phyloP scores from a whole-genome alignment of 257 asterid genomes.

The Solanum paucissectum region DNA sequence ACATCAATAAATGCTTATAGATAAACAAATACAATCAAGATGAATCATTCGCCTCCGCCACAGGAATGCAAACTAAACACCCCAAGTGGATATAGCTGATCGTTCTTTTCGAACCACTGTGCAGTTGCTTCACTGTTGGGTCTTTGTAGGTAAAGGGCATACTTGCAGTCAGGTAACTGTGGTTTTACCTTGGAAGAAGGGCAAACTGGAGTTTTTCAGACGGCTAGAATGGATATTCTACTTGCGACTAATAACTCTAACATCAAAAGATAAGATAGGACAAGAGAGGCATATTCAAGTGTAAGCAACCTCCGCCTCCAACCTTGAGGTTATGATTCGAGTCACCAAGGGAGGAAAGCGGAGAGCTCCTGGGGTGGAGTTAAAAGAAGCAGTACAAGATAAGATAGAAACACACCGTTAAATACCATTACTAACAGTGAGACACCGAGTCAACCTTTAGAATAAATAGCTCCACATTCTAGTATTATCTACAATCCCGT shows the following conservation, averaged over 20 bases:
- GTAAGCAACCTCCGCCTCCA: background rate
- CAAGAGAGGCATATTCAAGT: background rate
- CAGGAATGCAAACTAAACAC: background rate
- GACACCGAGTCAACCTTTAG: background rate
- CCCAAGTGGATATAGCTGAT: background rate
- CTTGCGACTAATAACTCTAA: background rate
- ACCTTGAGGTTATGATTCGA: background rate
- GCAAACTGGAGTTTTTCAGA: background rate
- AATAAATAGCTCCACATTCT: conserved; percentile 5
- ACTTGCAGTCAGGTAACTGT: background rate
- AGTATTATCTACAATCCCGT: conserved; percentile 38
- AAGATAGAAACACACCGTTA: background rate
- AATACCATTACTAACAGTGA: background rate
- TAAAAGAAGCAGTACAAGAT: background rate
- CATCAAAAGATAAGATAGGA: background rate
- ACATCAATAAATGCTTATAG: background rate
- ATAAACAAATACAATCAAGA: background rate
- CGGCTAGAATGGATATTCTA: background rate
- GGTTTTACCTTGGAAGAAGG: background rate
- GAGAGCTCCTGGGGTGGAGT: background rate
- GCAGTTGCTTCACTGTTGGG: background rate
- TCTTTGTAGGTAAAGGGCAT: background rate
- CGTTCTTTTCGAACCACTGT: background rate
- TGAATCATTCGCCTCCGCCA: background rate
- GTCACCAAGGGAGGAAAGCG: background rate